Conservation (phyloP, 2,329 filamentous ascomycete genomes). For the Talaromyces pinophilus region DNA sequence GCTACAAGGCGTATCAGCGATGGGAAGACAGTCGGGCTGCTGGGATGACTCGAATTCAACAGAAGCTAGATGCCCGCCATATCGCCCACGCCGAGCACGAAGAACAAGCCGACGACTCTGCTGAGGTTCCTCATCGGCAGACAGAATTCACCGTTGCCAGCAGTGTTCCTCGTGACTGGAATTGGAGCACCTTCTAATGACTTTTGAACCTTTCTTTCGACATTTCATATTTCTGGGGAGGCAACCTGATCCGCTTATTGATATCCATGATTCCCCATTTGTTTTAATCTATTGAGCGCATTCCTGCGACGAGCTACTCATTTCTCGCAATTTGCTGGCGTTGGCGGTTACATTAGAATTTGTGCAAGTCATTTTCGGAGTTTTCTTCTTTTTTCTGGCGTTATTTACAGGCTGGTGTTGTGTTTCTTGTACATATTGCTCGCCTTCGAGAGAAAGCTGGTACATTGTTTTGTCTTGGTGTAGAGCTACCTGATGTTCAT, state of each 20-base stretch:
- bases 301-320: constrained; percentile 12
- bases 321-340: constrained; percentile 18
- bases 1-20: constrained; percentile 59
- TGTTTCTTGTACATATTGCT: constrained; percentile 3
- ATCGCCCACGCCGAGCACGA: constrained; percentile 21
- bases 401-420: constrained; percentile 5
- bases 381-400: constrained; percentile 10
- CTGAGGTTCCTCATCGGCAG: constrained; percentile 31
- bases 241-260: constrained; percentile 14
- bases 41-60: constrained; percentile 55
- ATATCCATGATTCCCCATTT: constrained; percentile 25
- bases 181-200: constrained; percentile 62
- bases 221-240: constrained; percentile 18
- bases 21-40: constrained; percentile 55
- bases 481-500: constrained; percentile 2
- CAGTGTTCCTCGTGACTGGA: constrained; percentile 61
- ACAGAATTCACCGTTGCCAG: constrained; percentile 49
- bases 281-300: constrained; percentile 16
- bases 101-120: constrained; percentile 25
- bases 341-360: constrained; percentile 4
- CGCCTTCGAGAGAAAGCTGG: background rate
- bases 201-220: background rate
- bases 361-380: constrained; percentile 1
- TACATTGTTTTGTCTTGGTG: background rate
- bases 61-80: constrained; percentile 35